Percentiles rank a stretch among this genome's conserved stretches.
phyloP scores from a whole-genome alignment of 768 basidiomycete genomes.

The Tylopilus sp. region DNA sequence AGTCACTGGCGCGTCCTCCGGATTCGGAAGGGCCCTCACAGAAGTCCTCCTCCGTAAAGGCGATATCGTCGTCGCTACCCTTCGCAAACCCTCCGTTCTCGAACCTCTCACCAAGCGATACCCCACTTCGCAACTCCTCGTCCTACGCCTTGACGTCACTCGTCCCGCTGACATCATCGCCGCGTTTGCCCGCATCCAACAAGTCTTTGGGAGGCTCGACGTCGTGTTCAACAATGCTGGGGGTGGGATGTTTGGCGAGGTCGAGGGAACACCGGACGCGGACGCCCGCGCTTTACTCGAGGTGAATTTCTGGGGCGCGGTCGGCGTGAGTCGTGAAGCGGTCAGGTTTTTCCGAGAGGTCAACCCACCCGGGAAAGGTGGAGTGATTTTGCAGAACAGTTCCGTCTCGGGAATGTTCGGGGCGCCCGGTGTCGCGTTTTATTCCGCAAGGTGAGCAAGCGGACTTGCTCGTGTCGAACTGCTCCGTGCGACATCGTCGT shows the following conservation, averaged over 20 bases:
- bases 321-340: conserved; percentile 21
- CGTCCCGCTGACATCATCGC: conserved; percentile 26
- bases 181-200: conserved; percentile 32
- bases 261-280: conserved; percentile 33
- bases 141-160: conserved; percentile 40
- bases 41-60: conserved; percentile 33
- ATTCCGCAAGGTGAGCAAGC: conserved; percentile 8
- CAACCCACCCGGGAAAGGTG: conserved; percentile 20
- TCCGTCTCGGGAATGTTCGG: conserved; percentile 3
- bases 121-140: conserved; percentile 28
- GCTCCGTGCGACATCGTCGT: no score
- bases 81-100: conserved; percentile 36
- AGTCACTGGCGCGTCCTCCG: conserved; percentile 35
- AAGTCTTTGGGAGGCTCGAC: conserved; percentile 38
- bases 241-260: conserved; percentile 27
- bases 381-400: conserved; percentile 11
- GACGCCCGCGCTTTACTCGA: conserved; percentile 34
- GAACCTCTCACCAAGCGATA: conserved; percentile 23
- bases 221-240: conserved; percentile 45
- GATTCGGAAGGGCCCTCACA: conserved; percentile 35
- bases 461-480: not conserved
- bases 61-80: conserved; percentile 39
- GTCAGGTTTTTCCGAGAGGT: conserved; percentile 33
- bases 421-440: conserved; percentile 6
- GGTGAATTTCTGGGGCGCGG: conserved; percentile 22